These are phyloP conservation scores for Leishmania lainsoni DNA, from an alignment of 208 protist genomes.

Conservation along the genomic window DNA sequence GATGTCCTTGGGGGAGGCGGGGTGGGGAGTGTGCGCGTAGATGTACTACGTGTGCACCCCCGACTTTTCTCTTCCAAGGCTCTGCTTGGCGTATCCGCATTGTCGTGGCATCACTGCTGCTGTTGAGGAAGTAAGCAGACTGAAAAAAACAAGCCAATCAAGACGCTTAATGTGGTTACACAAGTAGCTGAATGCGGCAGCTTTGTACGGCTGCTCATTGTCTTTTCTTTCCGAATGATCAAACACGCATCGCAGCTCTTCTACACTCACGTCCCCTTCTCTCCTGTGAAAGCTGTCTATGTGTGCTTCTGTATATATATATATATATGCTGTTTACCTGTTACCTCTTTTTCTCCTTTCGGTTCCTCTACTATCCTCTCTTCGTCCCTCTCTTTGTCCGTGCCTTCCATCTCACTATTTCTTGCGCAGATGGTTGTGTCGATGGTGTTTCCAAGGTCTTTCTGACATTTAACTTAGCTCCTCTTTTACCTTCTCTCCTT, in stretches of 20 bases:
- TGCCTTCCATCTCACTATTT: background rate
- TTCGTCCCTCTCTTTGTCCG: background rate
- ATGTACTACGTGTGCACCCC: background rate
- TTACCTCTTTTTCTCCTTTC: slow-evolving; percentile 2
- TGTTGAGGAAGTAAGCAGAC: background rate
- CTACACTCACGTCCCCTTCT: background rate
- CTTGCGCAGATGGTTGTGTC: background rate
- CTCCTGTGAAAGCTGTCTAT: background rate
- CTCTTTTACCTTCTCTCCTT: background rate
- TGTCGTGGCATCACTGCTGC: background rate
- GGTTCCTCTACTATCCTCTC: background rate
- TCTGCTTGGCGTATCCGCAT: background rate
- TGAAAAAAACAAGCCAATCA: background rate
- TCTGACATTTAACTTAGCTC: background rate
- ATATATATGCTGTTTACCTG: background rate
- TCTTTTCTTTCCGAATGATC: background rate
- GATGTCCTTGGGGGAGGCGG: background rate
- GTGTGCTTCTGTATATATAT: background rate
- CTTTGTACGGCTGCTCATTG: background rate
- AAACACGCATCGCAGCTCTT: background rate
- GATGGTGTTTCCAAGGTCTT: background rate
- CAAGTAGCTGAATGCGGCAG: background rate
- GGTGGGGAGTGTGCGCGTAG: background rate
- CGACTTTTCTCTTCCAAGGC: background rate
- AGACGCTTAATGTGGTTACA: too few relatives aligned